These are phyloP conservation scores for Polyporus arcularius DNA, from an alignment of 768 basidiomycete genomes.

Conservation along the genomic window DNA sequence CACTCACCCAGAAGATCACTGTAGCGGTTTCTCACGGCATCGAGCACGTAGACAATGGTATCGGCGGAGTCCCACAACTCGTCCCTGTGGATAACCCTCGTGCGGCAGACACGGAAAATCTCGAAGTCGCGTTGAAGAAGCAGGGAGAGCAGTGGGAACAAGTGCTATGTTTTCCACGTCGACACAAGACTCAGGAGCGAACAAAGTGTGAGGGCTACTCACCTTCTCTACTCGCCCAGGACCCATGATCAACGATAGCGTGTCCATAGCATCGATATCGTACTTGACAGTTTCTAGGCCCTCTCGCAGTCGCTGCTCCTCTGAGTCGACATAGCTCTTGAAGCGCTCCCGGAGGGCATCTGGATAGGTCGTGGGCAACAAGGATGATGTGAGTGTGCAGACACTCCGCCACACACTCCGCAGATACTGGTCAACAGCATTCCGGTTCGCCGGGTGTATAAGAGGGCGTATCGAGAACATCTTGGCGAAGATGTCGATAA, in stretches of 20 bases:
- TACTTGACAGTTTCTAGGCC: too few relatives aligned
- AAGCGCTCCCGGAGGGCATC: too few relatives aligned
- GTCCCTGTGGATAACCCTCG: slow-evolving; percentile 27
- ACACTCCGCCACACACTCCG: slow-evolving; percentile 1
- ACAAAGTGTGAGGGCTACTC: too few relatives aligned
- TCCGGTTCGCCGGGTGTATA: slow-evolving; percentile 24
- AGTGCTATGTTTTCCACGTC: slow-evolving; percentile 22
- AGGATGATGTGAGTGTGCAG: too few relatives aligned
- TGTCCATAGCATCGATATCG: too few relatives aligned
- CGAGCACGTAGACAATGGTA: background rate
- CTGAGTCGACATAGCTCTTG: too few relatives aligned
- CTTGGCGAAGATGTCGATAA: slow-evolving; percentile 13
- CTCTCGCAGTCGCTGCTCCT: too few relatives aligned
- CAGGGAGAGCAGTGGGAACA: slow-evolving; percentile 37
- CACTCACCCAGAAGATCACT: slow-evolving; percentile 27
- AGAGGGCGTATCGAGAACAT: slow-evolving; percentile 15
- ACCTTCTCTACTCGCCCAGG: too few relatives aligned
- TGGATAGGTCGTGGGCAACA: too few relatives aligned
- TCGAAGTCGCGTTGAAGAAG: slow-evolving; percentile 36
- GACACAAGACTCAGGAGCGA: too few relatives aligned
- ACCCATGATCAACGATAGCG: too few relatives aligned
- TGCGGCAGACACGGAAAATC: slow-evolving; percentile 32
- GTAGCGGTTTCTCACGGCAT: slow-evolving; percentile 26
- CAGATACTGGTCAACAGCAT: slow-evolving; percentile 30
- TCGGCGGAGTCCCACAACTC: slow-evolving; percentile 18